Evolutionary conservation across 164 flowering plant genomes (phyloP).

Genomic region (Magnolia officinalis): DNA sequence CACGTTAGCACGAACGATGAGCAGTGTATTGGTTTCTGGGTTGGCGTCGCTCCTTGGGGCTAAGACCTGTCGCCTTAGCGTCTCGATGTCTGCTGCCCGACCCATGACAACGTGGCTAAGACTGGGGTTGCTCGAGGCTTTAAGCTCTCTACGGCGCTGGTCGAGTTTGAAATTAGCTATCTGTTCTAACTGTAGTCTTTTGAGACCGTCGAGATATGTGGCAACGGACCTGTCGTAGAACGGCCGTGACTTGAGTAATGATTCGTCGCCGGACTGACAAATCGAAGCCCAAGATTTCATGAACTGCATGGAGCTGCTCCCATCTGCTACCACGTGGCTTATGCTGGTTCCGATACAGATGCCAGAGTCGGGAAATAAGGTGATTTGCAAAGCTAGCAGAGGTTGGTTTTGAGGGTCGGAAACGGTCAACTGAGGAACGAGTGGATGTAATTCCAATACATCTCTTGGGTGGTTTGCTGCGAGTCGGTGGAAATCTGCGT

Average conservation of each 20-base stretch:
- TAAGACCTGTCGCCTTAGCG: conserved; percentile 17
- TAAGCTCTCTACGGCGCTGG: not conserved
- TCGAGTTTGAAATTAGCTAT: not conserved
- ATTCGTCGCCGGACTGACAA: conserved; percentile 2
- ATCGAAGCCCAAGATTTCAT: conserved; percentile 17
- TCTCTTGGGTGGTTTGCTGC: not conserved
- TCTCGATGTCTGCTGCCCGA: conserved; percentile 13
- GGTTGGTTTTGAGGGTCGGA: not conserved
- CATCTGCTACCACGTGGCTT: conserved; percentile 9
- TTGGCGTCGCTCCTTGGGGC: not conserved
- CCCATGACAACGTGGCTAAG: not conserved
- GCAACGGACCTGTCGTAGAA: not conserved
- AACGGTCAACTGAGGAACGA: not conserved
- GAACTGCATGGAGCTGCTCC: conserved; percentile 4
- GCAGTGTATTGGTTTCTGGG: not conserved
- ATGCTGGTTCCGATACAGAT: conserved; percentile 11
- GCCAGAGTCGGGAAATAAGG: conserved; percentile 14
- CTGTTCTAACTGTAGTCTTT: not conserved
- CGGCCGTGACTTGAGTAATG: not conserved
- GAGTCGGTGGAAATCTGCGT: conserved; percentile 6
- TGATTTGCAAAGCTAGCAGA: conserved; percentile 11
- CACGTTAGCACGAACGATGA: conserved; percentile 27
- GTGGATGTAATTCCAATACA: not conserved
- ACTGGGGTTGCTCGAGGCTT: too few relatives aligned
- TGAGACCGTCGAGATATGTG: not conserved